phyloP scores from a whole-genome alignment of 108 stramenopile species.

The Nitzschia sp. region DNA sequence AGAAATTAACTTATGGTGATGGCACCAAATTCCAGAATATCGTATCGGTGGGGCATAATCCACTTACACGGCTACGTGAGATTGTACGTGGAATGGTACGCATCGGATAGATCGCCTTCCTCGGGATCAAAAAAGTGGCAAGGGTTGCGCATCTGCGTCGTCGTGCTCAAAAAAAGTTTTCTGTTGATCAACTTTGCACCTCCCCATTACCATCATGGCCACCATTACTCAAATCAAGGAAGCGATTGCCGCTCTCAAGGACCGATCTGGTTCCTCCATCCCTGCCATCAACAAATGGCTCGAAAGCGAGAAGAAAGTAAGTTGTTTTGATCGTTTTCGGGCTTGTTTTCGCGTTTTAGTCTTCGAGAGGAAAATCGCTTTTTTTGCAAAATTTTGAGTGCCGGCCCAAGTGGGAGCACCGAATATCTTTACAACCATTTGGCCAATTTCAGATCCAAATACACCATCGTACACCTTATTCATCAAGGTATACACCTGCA shows the following conservation, averaged over 20 bases:
- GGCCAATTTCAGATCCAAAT: background rate
- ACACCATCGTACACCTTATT: conserved; percentile 3
- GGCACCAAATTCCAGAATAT: background rate
- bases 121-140: background rate
- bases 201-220: conserved; percentile 39
- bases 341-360: background rate
- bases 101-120: conserved; percentile 12
- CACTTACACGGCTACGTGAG: no score
- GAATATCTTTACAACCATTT: conserved; percentile 7
- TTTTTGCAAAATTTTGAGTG: conserved; percentile 16
- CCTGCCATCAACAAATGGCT: conserved; percentile 83
- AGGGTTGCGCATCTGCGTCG: background rate
- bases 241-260: conserved; percentile 70
- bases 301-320: conserved; percentile 61
- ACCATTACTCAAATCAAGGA: conserved; percentile 68
- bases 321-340: conserved; percentile 11
- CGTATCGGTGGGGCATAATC: no score
- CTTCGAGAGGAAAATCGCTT: background rate
- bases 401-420: background rate
- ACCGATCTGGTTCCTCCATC: conserved; percentile 78
- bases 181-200: background rate
- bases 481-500: background rate
- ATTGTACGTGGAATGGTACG: background rate
- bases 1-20: background rate
- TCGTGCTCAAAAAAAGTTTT: conserved; percentile 13